Conservation (phyloP, 2,329 filamentous ascomycete species). For the Fusarium sp. region DNA sequence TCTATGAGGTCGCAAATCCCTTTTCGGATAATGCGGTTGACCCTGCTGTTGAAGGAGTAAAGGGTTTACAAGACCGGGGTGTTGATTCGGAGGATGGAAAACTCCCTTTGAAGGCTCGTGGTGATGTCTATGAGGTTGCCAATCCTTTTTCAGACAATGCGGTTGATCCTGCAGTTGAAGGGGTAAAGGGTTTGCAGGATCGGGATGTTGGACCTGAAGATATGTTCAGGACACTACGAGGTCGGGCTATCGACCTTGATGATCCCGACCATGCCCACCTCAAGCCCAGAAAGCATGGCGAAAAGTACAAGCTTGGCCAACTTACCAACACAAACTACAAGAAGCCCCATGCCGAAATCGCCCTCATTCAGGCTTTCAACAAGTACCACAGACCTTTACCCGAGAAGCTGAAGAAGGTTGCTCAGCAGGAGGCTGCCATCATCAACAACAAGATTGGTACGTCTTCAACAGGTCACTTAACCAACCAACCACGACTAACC, state of each 20-base stretch:
- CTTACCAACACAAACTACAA: conserved; percentile 54
- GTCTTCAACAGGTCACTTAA: background rate
- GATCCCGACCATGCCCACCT: conserved; percentile 20
- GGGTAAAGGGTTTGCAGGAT: background rate
- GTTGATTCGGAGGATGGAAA: background rate
- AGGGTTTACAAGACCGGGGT: background rate
- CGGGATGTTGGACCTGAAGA: background rate
- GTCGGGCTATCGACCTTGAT: conserved; percentile 12
- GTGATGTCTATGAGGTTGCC: conserved; percentile 5
- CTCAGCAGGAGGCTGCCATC: conserved; percentile 31
- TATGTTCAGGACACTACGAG: conserved; percentile 1
- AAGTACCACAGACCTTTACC: conserved; percentile 56
- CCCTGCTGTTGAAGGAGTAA: conserved; percentile 13
- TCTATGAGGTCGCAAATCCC: background rate
- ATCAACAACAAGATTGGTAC: conserved; percentile 46
- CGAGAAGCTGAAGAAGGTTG: conserved; percentile 43
- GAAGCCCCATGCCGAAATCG: conserved; percentile 51
- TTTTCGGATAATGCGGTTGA: conserved; percentile 6
- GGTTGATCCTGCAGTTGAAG: conserved; percentile 22
- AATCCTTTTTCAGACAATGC: background rate
- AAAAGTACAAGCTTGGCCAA: conserved; percentile 51
- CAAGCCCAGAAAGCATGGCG: conserved; percentile 16
- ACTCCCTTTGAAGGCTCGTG: background rate
- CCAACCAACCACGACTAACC: background rate
- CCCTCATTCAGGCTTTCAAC: conserved; percentile 52